Evolutionary conservation across 148 eudicot species (phyloP).

Genomic region (Talinum fruticosum): DNA sequence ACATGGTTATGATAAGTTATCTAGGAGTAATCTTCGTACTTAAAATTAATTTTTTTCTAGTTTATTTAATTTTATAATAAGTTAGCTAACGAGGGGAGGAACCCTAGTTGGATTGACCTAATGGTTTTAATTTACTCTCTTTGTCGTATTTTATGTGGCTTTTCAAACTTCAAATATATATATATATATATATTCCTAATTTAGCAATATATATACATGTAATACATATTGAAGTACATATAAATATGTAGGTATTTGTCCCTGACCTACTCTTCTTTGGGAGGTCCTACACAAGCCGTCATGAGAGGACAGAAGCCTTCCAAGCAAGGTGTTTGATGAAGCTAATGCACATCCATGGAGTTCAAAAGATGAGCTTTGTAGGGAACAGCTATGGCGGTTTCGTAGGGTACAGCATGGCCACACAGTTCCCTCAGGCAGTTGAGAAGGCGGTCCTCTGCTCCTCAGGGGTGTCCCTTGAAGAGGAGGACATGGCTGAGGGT

Average conservation of each 20-base stretch:
- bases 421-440: constrained; percentile 65
- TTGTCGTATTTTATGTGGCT: too few relatives aligned
- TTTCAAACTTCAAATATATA: too few relatives aligned
- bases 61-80: too few relatives aligned
- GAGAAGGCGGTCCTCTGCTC: constrained; percentile 78
- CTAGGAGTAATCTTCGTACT: too few relatives aligned
- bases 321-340: constrained; percentile 77
- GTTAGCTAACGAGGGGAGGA: too few relatives aligned
- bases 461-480: constrained; percentile 82
- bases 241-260: constrained; percentile 42
- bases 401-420: constrained; percentile 80
- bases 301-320: constrained; percentile 62
- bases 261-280: constrained; percentile 93
- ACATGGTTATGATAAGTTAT: too few relatives aligned
- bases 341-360: constrained; percentile 55
- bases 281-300: constrained; percentile 43
- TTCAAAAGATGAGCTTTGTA: constrained; percentile 49
- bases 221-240: not conserved
- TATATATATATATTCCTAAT: too few relatives aligned
- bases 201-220: not conserved
- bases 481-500: constrained; percentile 65
- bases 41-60: too few relatives aligned
- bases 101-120: too few relatives aligned
- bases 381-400: constrained; percentile 96
- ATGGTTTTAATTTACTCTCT: too few relatives aligned